Evolutionary conservation across 805 yeast species (phyloP), one percentile per base, ranked within the genome.

Genomic region (Barnettozyma wickerhamii): DNA sequence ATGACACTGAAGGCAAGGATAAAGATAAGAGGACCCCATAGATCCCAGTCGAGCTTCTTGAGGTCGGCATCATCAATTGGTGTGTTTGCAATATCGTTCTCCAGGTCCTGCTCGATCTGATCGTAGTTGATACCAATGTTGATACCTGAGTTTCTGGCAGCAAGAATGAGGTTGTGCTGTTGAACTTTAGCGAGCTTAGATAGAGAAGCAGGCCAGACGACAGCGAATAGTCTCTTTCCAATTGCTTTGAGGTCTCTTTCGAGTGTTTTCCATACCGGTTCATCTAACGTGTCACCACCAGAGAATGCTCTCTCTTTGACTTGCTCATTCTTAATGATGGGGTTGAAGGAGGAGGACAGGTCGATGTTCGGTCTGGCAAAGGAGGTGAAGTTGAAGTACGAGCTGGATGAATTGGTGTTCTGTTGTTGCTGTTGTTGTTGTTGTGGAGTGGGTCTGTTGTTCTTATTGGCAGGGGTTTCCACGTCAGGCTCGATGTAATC

Each of bases 221-320:
- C 75, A 43, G 64, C 66, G 30, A 64, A 53, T 19, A 73, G 60
- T 33, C 73, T 53, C 6, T 56, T 51, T 1, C 74, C 75, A 19
- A 71, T 74, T 4, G 71, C 67, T 26, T 53, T 56, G 20, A 73
- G 47, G 45, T 73, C 79, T 28, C 79, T 62, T 52, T 62, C 50
- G 7, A 81, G 59, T 0, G 89, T 81, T 24, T 68, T 63, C 53
- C 66, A 56, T 7, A 81, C 81, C 0, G 88, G 85, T 60, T 81
- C 89, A 53, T 82, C 87, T 10, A 81, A 61, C 3, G 89, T 81
- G 53, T 81, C 84, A 21, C 85, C 84, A 3, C 88, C 88, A 17
- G 77, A 46, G 35, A 57, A 57, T n/a, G 52, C 44, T 27, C 51
- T 53, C 33, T 57, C 60, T 40, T 51, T 48, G 13, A 56, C 58